Evolutionary conservation across 2,329 filamentous ascomycete species (phyloP).

Genomic region (Kalaharituber pfeilii): DNA sequence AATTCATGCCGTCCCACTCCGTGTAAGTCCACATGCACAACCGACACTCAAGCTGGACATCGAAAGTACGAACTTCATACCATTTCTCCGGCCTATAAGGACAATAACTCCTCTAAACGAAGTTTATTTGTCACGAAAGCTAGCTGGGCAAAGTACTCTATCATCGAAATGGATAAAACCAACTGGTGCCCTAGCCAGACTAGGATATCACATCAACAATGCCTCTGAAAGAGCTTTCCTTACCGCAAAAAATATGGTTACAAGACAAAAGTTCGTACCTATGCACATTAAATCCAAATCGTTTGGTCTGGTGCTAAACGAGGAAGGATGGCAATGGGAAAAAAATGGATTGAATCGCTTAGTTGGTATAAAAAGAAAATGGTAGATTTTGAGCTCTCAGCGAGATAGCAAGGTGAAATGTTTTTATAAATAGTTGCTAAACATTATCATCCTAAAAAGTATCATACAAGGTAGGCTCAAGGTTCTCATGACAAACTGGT

Average conservation of each 20-base stretch:
- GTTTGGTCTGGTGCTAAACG: conserved; percentile 8
- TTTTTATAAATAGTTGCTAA: too few relatives aligned
- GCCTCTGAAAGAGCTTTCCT: background rate
- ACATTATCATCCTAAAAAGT: too few relatives aligned
- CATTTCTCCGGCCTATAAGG: background rate
- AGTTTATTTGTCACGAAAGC: background rate
- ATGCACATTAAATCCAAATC: conserved; percentile 9
- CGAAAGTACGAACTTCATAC: background rate
- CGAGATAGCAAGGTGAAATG: too few relatives aligned
- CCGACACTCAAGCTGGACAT: background rate
- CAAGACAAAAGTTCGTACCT: conserved; percentile 9
- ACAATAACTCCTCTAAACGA: background rate
- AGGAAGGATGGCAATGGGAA: conserved; percentile 18
- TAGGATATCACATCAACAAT: background rate
- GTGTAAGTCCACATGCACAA: background rate
- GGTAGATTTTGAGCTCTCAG: background rate
- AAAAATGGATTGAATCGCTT: conserved; percentile 15
- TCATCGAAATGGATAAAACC: background rate
- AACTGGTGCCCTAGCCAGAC: background rate
- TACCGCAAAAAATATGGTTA: conserved; percentile 4
- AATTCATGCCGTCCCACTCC: background rate
- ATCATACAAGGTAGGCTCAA: too few relatives aligned
- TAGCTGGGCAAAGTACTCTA: background rate
- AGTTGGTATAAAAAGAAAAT: conserved; percentile 6
- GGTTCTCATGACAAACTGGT: too few relatives aligned